Base-by-base conservation (phyloP, 768 basidiomycete species). In the Grammothele lineata region DNA sequence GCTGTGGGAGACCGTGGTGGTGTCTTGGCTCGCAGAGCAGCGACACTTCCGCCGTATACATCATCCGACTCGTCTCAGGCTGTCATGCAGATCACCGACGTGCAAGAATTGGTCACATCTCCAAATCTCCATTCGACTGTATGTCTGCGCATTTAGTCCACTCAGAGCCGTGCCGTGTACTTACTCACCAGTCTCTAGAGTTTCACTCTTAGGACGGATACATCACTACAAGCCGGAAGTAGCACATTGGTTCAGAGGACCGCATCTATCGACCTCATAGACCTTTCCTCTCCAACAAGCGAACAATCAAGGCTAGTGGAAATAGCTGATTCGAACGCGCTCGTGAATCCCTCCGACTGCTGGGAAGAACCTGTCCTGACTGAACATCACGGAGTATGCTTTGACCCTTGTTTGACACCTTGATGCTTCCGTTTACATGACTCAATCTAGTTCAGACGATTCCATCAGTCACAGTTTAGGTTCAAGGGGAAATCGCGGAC, bases 401-500 rank as follows among this genome's bases (percentile, higher is more conserved):
- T 41, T 35, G 8, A 30, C 22, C 19, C 1, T 34, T n/a, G n/a
- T n/a, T n/a, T n/a, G n/a, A n/a, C n/a, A n/a, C n/a, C n/a, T n/a
- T n/a, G n/a, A n/a, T n/a, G n/a, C n/a, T n/a, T n/a, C n/a, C n/a
- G n/a, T n/a, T n/a, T n/a, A n/a, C n/a, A n/a, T n/a, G n/a, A n/a
- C n/a, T n/a, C n/a, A n/a, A n/a, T n/a, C 3, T 48, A 78, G 77
- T 78, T 76, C 44, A 66, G 64, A 37, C 66, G 72, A 43, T 77
- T 76, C 49, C 75, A 77, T 47, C 75, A 75, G 42, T 75, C 75
- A 1, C 72, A 79, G 14, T 60, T 79, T 14, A 47, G 57, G 4
- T 43, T 74, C n/a, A 66, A 61, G 14, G 65, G 69, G 10, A 59
- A 61, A 26, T 67, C 68, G 3, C 59, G 61, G 5, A 27, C 15